Conservation (phyloP, 176 grass and related monocot species). For the Avena eriantha region DNA sequence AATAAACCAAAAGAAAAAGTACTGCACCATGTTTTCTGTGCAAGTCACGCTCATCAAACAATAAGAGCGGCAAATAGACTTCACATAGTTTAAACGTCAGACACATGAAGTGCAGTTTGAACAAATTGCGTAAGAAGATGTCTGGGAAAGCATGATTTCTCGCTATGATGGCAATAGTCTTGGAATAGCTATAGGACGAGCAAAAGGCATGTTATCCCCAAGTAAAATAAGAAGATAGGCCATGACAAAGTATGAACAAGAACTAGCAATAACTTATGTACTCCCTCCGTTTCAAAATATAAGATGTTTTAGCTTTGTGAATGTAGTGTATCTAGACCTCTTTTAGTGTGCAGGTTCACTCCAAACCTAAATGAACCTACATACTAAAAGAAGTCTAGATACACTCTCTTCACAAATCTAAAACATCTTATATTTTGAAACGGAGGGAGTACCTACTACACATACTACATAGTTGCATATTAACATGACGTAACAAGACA, state of each 20-base stretch:
- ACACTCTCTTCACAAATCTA: too few relatives aligned
- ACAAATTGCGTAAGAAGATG: not conserved
- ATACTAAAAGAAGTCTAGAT: too few relatives aligned
- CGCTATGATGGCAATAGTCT: not conserved
- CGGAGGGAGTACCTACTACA: too few relatives aligned
- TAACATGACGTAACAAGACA: slow-evolving; percentile 12
- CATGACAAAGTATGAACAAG: not conserved
- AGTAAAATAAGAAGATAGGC: not conserved
- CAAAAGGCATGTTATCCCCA: not conserved
- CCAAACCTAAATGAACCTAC: too few relatives aligned
- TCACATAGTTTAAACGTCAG: not conserved
- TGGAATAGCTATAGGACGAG: not conserved
- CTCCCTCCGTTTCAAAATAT: too few relatives aligned
- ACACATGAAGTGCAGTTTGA: not conserved
- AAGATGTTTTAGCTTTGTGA: too few relatives aligned
- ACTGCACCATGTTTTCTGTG: not conserved
- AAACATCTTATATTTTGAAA: too few relatives aligned
- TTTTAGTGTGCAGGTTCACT: too few relatives aligned
- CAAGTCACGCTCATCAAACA: slow-evolving; percentile 25
- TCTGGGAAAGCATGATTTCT: not conserved
- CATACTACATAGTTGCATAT: not conserved
- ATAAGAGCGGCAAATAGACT: not conserved
- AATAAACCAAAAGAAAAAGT: slow-evolving; percentile 24
- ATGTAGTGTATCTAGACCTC: too few relatives aligned
- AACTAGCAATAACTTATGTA: not conserved